A percentile compares a stretch with the other conserved stretches of the same genome.
These are phyloP conservation scores for Hymenoscyphus linearis DNA, from an alignment of 2,329 filamentous ascomycete genomes.

Conservation along the genomic window DNA sequence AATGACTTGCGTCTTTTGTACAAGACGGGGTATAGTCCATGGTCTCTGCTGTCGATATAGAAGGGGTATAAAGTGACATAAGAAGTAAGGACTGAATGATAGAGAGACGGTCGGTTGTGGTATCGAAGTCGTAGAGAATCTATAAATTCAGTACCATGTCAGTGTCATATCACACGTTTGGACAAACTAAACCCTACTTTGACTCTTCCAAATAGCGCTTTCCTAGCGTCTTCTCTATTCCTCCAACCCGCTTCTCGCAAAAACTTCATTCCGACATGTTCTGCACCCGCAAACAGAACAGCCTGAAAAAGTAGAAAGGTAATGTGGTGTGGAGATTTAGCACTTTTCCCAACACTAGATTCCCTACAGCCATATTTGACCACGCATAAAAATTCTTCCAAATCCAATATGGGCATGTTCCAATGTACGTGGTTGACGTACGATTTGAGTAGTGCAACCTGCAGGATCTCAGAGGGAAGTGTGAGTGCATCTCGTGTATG, in stretches of 20 bases:
- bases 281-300: slow-evolving; percentile 22
- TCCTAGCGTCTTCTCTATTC: slow-evolving; percentile 13
- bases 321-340: slow-evolving; percentile 5
- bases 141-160: background rate
- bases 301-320: slow-evolving; percentile 23
- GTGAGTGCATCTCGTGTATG: slow-evolving; percentile 17
- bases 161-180: background rate
- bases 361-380: slow-evolving; percentile 11
- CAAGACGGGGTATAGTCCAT: background rate
- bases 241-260: slow-evolving; percentile 18
- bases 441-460: slow-evolving; percentile 18
- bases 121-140: slow-evolving; percentile 24
- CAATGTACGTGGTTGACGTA: slow-evolving; percentile 20
- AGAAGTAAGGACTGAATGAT: slow-evolving; percentile 8
- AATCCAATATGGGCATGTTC: slow-evolving; percentile 19
- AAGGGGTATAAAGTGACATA: background rate
- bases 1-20: slow-evolving; percentile 1
- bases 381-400: slow-evolving; percentile 17
- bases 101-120: slow-evolving; percentile 4
- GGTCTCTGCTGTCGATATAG: background rate
- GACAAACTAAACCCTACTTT: slow-evolving; percentile 9
- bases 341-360: background rate
- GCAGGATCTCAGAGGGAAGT: slow-evolving; percentile 14
- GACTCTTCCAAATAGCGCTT: slow-evolving; percentile 18
- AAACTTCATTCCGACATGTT: slow-evolving; percentile 9